phyloP scores from a whole-genome alignment of 371 early-diverging fungal species.

The Mortierella sp. region DNA sequence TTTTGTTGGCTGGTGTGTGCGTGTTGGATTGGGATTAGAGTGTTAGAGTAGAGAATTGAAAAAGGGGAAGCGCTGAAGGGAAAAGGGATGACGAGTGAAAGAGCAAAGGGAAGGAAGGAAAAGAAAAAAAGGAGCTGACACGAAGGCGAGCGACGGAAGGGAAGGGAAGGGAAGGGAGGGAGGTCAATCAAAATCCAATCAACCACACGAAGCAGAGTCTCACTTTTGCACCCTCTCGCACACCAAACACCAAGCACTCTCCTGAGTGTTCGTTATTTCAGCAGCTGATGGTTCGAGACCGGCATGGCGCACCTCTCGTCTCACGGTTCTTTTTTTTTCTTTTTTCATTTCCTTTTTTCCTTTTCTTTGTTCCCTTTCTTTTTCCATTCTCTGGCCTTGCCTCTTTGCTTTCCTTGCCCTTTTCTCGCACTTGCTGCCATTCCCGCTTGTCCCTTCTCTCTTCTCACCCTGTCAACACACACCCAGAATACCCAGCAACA shows the following conservation, averaged over 20 bases:
- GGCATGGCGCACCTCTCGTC: neutral
- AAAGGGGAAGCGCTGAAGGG: neutral
- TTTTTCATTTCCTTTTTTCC: neutral
- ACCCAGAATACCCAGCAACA: neutral
- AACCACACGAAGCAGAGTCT: neutral
- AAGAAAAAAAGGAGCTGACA: neutral
- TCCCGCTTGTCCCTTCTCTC: no score
- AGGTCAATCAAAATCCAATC: neutral
- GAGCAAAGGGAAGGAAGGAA: neutral
- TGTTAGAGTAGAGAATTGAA: neutral
- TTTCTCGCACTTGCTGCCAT: no score
- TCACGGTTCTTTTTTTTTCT: neutral
- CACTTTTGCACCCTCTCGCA: neutral
- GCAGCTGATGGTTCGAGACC: constrained; percentile 3
- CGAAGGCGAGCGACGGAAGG: no score
- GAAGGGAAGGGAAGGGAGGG: neutral
- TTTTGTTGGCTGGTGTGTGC: neutral
- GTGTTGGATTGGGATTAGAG: neutral
- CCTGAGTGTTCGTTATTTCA: neutral
- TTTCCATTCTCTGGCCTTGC: neutral
- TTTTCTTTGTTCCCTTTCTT: neutral
- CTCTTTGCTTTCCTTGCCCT: neutral
- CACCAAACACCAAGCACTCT: neutral
- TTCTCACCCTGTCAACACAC: no score
- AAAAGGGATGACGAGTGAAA: neutral